phyloP scores from a whole-genome alignment of 139 green algal genomes.

The Chlorella sorokiniana region DNA sequence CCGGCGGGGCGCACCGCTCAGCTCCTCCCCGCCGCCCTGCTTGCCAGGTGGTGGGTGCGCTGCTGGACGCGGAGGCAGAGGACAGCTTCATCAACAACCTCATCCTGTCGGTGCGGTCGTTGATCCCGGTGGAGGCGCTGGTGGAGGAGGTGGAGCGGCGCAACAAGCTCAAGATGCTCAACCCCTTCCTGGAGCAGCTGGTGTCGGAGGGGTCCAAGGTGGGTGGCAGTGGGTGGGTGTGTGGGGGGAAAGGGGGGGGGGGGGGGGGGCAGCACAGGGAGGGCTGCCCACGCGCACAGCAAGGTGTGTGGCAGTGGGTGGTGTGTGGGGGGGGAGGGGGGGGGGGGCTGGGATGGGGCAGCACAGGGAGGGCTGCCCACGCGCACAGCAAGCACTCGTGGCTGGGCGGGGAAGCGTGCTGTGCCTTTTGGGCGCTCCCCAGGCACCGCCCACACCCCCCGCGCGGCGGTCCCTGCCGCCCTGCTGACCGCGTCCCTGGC shows the following conservation, averaged over 20 bases:
- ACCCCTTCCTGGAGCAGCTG: constrained; percentile 97
- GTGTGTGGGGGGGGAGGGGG: background rate
- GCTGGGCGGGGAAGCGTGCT: too few relatives aligned
- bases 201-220: constrained; percentile 86
- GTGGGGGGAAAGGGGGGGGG: background rate
- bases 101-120: constrained; percentile 94
- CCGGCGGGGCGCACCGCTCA: background rate
- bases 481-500: background rate
- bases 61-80: constrained; percentile 94
- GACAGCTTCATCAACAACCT: constrained; percentile 98
- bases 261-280: background rate
- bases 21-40: background rate
- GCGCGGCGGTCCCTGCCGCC: background rate
- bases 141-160: constrained; percentile 69
- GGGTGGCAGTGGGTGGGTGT: background rate
- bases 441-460: too few relatives aligned
- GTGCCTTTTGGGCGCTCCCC: too few relatives aligned
- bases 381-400: too few relatives aligned
- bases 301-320: background rate
- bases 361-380: too few relatives aligned
- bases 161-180: constrained; percentile 95
- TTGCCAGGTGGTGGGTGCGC: constrained; percentile 87
- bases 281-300: too few relatives aligned
- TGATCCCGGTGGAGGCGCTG: constrained; percentile 89
- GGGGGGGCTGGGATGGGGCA: background rate